phyloP scores from a whole-genome alignment of 495 filamentous ascomycete genomes.

The Tricharina praecox region DNA sequence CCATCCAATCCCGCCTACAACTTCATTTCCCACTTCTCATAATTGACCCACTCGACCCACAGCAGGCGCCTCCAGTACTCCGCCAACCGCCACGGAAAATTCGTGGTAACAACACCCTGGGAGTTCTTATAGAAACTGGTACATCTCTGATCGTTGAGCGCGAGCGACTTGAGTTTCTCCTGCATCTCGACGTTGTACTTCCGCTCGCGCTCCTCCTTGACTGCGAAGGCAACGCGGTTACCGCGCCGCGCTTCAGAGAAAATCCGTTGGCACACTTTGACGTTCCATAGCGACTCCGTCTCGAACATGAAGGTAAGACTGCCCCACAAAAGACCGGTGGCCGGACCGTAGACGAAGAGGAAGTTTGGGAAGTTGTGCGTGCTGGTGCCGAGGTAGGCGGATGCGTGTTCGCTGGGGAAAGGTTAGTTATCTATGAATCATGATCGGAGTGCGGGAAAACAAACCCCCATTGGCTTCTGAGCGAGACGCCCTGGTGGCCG shows the following conservation, averaged over 20 bases:
- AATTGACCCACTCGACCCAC: conserved; percentile 4
- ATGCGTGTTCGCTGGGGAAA: conserved; percentile 28
- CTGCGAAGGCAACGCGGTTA: not conserved
- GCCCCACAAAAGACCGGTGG: conserved; percentile 2
- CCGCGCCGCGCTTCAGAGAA: not conserved
- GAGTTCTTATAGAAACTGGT: conserved; percentile 7
- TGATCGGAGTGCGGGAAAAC: no score
- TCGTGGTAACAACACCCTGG: conserved; percentile 4
- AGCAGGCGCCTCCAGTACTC: conserved; percentile 5
- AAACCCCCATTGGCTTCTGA: conserved; percentile 30
- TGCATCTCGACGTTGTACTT: conserved; percentile 3
- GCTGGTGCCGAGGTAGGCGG: conserved; percentile 30
- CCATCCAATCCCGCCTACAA: not conserved
- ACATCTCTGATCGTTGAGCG: not conserved
- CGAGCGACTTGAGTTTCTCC: conserved; percentile 5
- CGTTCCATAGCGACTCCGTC: conserved; percentile 5
- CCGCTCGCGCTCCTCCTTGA: conserved; percentile 1
- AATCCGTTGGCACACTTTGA: not conserved
- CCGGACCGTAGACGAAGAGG: conserved; percentile 38
- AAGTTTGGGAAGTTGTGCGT: conserved; percentile 32
- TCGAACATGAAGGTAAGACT: conserved; percentile 7
- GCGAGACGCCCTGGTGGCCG: conserved; percentile 28
- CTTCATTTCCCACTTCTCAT: conserved; percentile 4
- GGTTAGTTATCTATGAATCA: no score
- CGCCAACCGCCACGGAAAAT: conserved; percentile 8